Conservation (phyloP, 441 rosid genomes). For the Aleurites moluccanus region DNA sequence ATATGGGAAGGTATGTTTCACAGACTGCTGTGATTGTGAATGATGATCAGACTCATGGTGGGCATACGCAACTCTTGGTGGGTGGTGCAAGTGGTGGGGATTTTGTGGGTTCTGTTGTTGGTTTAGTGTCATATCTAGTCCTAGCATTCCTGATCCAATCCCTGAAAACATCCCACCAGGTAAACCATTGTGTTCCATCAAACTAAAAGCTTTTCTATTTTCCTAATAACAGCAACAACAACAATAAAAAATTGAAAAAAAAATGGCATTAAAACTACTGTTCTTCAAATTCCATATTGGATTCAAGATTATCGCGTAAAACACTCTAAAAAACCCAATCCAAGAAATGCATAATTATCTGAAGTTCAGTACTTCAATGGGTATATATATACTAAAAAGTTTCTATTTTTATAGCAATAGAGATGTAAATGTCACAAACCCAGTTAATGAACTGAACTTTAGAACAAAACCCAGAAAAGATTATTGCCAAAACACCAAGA, state of each 20-base stretch:
- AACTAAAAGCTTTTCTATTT: conserved; percentile 4
- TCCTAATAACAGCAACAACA: background rate
- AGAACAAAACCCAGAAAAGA: conserved; percentile 19
- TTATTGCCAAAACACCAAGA: conserved; percentile 10
- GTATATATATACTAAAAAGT: background rate
- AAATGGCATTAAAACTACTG: background rate
- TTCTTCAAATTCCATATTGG: background rate
- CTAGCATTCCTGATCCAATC: conserved; percentile 67
- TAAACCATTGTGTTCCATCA: conserved; percentile 69
- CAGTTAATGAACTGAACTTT: conserved; percentile 11
- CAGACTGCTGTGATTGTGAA: conserved; percentile 37
- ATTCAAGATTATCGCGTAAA: background rate
- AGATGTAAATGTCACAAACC: conserved; percentile 13
- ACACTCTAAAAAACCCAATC: background rate
- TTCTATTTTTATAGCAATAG: background rate
- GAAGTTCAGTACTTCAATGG: background rate
- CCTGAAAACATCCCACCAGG: conserved; percentile 59
- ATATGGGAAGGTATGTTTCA: conserved; percentile 40
- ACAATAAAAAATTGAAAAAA: background rate
- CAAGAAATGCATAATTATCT: conserved; percentile 1
- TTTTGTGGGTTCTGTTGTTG: conserved; percentile 49
- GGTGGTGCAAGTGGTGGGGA: conserved; percentile 44
- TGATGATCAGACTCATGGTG: conserved; percentile 43
- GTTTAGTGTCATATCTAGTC: conserved; percentile 66
- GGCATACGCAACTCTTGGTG: conserved; percentile 49